phyloP scores from a whole-genome alignment of 768 basidiomycete species.

The Lactarius tabidus region DNA sequence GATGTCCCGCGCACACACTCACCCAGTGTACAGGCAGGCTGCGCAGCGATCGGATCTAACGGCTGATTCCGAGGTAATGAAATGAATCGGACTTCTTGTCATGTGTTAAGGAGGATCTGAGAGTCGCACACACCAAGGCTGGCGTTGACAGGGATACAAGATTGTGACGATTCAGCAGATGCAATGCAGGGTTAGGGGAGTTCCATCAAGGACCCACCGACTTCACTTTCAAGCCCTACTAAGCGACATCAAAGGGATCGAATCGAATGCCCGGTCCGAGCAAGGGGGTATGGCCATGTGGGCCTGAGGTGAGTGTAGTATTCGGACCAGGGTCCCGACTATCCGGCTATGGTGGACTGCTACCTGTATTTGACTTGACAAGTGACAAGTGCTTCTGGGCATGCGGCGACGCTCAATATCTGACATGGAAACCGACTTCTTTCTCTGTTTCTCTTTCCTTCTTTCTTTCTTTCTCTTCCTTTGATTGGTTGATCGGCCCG shows the following conservation, averaged over 20 bases:
- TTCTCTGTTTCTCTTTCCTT: not conserved
- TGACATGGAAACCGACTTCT: conserved; percentile 13
- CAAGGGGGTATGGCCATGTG: not conserved
- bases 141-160: not conserved
- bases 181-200: not conserved
- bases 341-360: not conserved
- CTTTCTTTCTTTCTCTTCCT: not conserved
- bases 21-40: not conserved
- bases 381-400: conserved; percentile 9
- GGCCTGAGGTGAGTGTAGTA: conserved; percentile 18
- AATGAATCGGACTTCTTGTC: conserved; percentile 1
- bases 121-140: not conserved
- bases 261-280: conserved; percentile 1
- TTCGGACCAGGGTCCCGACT: conserved; percentile 13
- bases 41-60: conserved; percentile 19
- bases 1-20: not conserved
- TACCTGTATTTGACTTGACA: conserved; percentile 15
- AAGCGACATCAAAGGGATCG: not conserved
- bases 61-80: not conserved
- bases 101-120: conserved; percentile 1
- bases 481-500: conserved; percentile 9
- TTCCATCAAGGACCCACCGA: not conserved
- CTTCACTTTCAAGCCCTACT: not conserved
- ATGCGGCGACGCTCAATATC: conserved; percentile 2
- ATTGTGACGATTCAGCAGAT: not conserved